A percentile compares a stretch with the other conserved stretches of the same genome.
Evolutionary conservation across 306 rosid species (phyloP).

Genomic region (Begonia masoniana): DNA sequence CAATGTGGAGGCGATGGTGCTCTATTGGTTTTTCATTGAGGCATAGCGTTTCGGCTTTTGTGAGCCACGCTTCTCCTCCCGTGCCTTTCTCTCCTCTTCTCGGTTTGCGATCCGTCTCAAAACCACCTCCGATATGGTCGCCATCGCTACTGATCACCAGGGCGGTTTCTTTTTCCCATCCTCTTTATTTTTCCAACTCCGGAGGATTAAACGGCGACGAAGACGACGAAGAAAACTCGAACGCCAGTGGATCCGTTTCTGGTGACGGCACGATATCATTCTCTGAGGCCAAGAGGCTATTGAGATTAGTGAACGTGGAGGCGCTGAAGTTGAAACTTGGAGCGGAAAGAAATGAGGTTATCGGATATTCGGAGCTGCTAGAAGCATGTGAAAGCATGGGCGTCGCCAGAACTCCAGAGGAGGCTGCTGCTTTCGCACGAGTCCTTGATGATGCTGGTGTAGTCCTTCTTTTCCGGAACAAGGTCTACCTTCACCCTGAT

Average conservation of each 20-base stretch:
- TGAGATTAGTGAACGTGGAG: slow-evolving; percentile 90
- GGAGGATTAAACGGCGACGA: background rate
- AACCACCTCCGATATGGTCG: background rate
- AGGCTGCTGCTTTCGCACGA: slow-evolving; percentile 61
- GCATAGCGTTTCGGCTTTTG: slow-evolving; percentile 6
- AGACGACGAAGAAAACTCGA: background rate
- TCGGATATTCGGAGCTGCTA: slow-evolving; percentile 55
- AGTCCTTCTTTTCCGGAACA: slow-evolving; percentile 67
- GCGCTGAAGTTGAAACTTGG: slow-evolving; percentile 58
- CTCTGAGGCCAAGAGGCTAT: slow-evolving; percentile 69
- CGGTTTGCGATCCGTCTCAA: background rate
- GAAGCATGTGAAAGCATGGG: slow-evolving; percentile 66
- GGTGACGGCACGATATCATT: slow-evolving; percentile 32
- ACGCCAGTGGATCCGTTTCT: slow-evolving; percentile 4
- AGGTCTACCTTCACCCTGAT: slow-evolving; percentile 89
- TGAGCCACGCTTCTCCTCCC: background rate
- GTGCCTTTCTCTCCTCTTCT: background rate
- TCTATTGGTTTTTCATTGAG: slow-evolving; percentile 2
- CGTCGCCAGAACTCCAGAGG: slow-evolving; percentile 52
- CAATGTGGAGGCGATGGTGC: slow-evolving; percentile 18
- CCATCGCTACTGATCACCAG: background rate
- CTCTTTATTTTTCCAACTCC: slow-evolving; percentile 3
- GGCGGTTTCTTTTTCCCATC: slow-evolving; percentile 4
- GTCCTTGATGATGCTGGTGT: slow-evolving; percentile 95
- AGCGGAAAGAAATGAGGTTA: slow-evolving; percentile 57